Percentiles rank a stretch among this genome's conserved stretches.
Conservation (phyloP, 768 basidiomycete species). For the Cantharellus cinnabarinus region DNA sequence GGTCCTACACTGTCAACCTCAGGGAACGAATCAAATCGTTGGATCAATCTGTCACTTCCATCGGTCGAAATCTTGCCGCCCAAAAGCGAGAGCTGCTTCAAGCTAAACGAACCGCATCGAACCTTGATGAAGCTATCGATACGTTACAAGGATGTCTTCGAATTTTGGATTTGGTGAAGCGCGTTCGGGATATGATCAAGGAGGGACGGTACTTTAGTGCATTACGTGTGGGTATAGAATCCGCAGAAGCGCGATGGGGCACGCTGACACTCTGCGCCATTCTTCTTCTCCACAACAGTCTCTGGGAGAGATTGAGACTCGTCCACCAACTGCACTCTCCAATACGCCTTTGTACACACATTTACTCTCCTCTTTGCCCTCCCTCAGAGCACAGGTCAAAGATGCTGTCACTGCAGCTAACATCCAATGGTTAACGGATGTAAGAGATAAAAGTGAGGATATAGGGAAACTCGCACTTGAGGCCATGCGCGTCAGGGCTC, state of each 20-base stretch:
- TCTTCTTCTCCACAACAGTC: slow-evolving; percentile 30
- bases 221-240: slow-evolving; percentile 45
- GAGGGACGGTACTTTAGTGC: slow-evolving; percentile 96
- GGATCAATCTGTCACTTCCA: slow-evolving; percentile 71
- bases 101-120: slow-evolving; percentile 78
- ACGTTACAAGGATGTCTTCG: slow-evolving; percentile 82
- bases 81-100: slow-evolving; percentile 84
- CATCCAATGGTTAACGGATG: slow-evolving; percentile 94
- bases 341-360: slow-evolving; percentile 88
- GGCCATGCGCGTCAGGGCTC: slow-evolving; percentile 64
- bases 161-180: slow-evolving; percentile 78
- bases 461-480: slow-evolving; percentile 80
- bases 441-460: slow-evolving; percentile 66
- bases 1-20: slow-evolving; percentile 88
- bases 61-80: slow-evolving; percentile 73
- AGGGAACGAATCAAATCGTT: slow-evolving; percentile 78
- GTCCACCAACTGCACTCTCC: slow-evolving; percentile 73
- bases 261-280: slow-evolving; percentile 10
- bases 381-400: slow-evolving; percentile 72
- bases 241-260: not conserved
- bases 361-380: slow-evolving; percentile 78
- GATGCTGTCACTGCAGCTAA: slow-evolving; percentile 85
- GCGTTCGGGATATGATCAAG: slow-evolving; percentile 81
- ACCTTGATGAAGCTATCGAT: slow-evolving; percentile 93
- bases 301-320: slow-evolving; percentile 81